Base-by-base conservation (phyloP, 257 asterid species). In the Gentiana dahurica region DNA sequence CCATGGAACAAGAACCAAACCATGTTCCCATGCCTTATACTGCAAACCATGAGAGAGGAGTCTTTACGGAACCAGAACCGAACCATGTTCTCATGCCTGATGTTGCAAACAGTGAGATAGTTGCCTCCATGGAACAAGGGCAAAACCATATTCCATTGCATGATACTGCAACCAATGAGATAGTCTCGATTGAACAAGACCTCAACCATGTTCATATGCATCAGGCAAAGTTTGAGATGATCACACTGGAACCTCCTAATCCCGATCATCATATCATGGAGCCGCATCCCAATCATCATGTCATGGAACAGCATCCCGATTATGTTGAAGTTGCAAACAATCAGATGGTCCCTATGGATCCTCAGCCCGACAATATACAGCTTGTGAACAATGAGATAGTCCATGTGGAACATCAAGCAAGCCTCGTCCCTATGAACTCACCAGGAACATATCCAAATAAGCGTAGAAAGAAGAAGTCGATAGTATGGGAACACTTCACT, bases 401-500 rank as follows among this genome's bases (percentile, higher is more conserved):
- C 32, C 76, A 78, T 3, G 61, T 75, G 50, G 95, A 85, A 34
- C 65, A 83, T 34, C 77, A 76, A 47, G 70, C 63, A n/a, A 51
- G 63, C 74, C 8, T 41, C 5, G 49, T 70, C 47, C 76, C 73
- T n/a, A 60, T 53, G 36, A 57, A 51, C 63, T 49, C 49, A 11
- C 54, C 66, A 4, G 78, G 68, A 57, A 48, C 71, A 49, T 79
- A 55, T 36, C 71, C 58, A 2, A 55, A 54, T 68, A 75, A 71
- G 70, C 93, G 97, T 7, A 64, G 97, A 71, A 88, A 88, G 71
- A 92, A 88, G 95, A 85, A 88, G 72, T 92, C 99, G 1, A 64
- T 92, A 2, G 99, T 92, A 13, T 92, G 99, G 99, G 99, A 92
- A 67, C 94, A 92, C 71, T 92, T 92, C 80, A 88, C 97, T 9